These are phyloP conservation scores for Ophiorrhiza pumila DNA, from an alignment of 257 asterid genomes.

Conservation along the genomic window DNA sequence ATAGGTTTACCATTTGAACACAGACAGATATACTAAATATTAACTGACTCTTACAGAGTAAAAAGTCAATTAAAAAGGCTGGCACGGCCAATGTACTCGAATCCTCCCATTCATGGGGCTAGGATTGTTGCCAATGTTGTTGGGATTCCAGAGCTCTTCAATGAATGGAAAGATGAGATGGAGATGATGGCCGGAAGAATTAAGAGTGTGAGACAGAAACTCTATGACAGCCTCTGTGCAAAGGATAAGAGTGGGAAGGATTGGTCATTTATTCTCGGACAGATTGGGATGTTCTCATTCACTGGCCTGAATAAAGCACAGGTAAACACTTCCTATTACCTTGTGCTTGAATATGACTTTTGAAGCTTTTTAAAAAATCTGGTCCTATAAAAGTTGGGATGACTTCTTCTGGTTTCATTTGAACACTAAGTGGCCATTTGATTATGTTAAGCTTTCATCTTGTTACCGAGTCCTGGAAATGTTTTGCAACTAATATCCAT, in stretches of 20 bases:
- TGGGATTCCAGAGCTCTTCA: slow-evolving; percentile 69
- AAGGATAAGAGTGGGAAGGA: slow-evolving; percentile 85
- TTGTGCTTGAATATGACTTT: not conserved
- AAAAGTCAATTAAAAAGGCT: slow-evolving; percentile 91
- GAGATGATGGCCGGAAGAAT: slow-evolving; percentile 95
- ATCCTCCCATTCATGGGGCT: slow-evolving; percentile 97
- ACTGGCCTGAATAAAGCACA: slow-evolving; percentile 87
- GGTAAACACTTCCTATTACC: slow-evolving; percentile 37
- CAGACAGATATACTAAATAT: not conserved
- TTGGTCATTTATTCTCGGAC: slow-evolving; percentile 87
- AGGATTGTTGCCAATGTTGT: slow-evolving; percentile 86
- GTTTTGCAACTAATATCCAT: not conserved
- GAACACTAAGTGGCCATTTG: too few relatives aligned
- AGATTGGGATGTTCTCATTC: slow-evolving; percentile 97
- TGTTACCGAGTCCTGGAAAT: too few relatives aligned
- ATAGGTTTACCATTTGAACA: slow-evolving; percentile 2
- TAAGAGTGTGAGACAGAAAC: slow-evolving; percentile 71
- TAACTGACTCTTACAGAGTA: slow-evolving; percentile 46
- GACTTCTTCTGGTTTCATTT: not conserved
- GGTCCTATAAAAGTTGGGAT: not conserved
- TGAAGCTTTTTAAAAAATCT: not conserved
- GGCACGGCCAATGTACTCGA: slow-evolving; percentile 98
- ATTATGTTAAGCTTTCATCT: not conserved
- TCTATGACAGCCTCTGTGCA: slow-evolving; percentile 50
- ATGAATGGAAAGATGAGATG: slow-evolving; percentile 94